These are phyloP conservation scores for Boeremia lycopersici DNA, from an alignment of 2,329 filamentous ascomycete genomes.

Conservation along the genomic window DNA sequence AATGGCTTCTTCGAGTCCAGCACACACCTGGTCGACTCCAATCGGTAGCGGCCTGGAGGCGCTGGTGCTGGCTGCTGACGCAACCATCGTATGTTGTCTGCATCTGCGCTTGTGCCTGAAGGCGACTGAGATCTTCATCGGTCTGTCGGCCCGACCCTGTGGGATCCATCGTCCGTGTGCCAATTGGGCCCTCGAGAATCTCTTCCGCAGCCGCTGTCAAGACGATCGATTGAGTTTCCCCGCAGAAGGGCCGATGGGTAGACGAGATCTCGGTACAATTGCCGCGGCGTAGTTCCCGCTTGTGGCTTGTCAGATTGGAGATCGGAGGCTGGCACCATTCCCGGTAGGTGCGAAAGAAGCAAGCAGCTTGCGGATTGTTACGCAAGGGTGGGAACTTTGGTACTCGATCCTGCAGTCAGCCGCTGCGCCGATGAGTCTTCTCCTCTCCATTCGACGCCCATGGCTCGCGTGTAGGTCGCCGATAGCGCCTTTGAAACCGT, in stretches of 20 bases:
- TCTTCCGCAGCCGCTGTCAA: background rate
- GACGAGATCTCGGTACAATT: conserved; percentile 8
- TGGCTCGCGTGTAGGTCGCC: conserved; percentile 14
- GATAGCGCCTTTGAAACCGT: conserved; percentile 9
- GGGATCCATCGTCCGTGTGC: background rate
- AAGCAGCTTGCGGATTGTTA: background rate
- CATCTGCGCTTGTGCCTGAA: background rate
- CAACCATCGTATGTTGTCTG: conserved; percentile 13
- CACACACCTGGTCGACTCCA: background rate
- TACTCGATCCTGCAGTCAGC: conserved; percentile 13
- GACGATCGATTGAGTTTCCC: conserved; percentile 5
- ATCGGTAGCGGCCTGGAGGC: conserved; percentile 5
- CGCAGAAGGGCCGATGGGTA: background rate
- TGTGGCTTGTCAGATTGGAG: background rate
- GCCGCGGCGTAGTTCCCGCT: background rate
- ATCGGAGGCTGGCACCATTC: background rate
- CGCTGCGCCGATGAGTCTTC: conserved; percentile 1
- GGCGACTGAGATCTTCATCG: background rate
- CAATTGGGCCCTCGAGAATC: background rate
- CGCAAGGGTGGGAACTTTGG: background rate
- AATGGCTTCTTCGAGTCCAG: background rate
- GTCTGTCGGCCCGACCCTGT: conserved; percentile 7
- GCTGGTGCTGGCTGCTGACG: conserved; percentile 2
- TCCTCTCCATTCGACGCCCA: conserved; percentile 3
- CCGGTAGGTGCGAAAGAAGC: conserved; percentile 9